Evolutionary conservation across 441 rosid genomes (phyloP).

Genomic region (Eutrema salsugineum): DNA sequence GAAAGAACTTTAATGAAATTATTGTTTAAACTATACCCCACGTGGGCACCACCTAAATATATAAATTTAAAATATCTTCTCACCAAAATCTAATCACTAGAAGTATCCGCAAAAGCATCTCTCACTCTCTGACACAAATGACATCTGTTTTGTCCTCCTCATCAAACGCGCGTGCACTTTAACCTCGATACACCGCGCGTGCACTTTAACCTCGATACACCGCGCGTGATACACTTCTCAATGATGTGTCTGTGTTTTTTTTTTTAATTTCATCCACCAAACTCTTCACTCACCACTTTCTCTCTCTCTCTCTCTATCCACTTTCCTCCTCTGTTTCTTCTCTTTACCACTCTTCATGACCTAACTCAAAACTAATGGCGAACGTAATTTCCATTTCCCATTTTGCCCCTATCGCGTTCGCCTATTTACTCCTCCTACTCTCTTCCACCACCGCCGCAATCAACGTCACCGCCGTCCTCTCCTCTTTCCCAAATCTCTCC

Average conservation of each 20-base stretch:
- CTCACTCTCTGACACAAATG: conserved; percentile 18
- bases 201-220: background rate
- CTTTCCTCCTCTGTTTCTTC: background rate
- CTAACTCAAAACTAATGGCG: conserved; percentile 31
- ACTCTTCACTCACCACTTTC: conserved; percentile 5
- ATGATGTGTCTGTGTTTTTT: background rate
- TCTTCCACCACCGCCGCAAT: conserved; percentile 33
- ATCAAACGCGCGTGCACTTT: background rate
- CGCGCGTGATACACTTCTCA: conserved; percentile 5
- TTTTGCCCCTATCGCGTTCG: conserved; percentile 43
- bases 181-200: background rate
- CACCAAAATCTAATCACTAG: conserved; percentile 29
- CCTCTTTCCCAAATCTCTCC: conserved; percentile 66
- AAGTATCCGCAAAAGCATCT: conserved; percentile 25
- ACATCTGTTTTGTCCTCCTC: conserved; percentile 16
- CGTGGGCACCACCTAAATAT: conserved; percentile 16
- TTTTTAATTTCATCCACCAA: conserved; percentile 16
- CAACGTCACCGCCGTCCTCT: conserved; percentile 62
- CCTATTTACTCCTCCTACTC: conserved; percentile 40
- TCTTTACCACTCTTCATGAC: conserved; percentile 28
- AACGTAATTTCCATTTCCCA: conserved; percentile 28
- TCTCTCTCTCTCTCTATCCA: conserved; percentile 20
- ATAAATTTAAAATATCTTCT: background rate
- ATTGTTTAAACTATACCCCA: background rate
- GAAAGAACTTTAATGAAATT: conserved; percentile 8